Evolutionary conservation across 768 basidiomycete genomes (phyloP).

Genomic region (Cantharellus cinnabarinus): DNA sequence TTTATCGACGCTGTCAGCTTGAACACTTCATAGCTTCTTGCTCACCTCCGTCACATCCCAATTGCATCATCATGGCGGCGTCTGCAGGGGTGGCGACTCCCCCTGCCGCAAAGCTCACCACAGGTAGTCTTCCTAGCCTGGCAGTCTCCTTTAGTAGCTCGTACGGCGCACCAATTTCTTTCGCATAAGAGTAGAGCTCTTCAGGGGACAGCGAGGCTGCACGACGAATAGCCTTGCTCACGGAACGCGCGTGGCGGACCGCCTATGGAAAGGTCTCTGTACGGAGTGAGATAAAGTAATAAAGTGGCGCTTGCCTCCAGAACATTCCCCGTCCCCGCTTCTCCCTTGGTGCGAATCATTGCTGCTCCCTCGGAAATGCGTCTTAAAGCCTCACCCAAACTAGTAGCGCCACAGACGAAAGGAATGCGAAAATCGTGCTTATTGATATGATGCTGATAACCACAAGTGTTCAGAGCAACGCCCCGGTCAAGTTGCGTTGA

Average conservation of each 20-base stretch:
- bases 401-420: constrained; percentile 88
- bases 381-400: constrained; percentile 88
- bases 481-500: not conserved
- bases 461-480: constrained; percentile 17
- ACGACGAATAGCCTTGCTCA: constrained; percentile 66
- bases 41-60: constrained; percentile 89
- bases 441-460: constrained; percentile 57
- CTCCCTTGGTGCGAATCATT: constrained; percentile 95
- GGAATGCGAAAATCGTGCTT: constrained; percentile 91
- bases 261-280: constrained; percentile 21
- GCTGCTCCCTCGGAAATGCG: constrained; percentile 95
- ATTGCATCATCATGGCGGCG: constrained; percentile 97
- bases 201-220: constrained; percentile 83
- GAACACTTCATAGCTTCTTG: not conserved
- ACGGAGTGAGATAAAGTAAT: too few relatives aligned
- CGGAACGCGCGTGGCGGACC: constrained; percentile 74
- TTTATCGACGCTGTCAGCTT: too few relatives aligned
- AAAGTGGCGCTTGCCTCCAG: constrained; percentile 29
- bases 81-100: constrained; percentile 89
- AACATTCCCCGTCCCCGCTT: constrained; percentile 76
- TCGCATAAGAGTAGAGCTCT: constrained; percentile 84
- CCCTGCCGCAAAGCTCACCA: constrained; percentile 93
- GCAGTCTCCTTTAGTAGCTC: constrained; percentile 92
- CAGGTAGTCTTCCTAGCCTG: constrained; percentile 77
- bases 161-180: constrained; percentile 82